Percentiles rank a stretch among this genome's conserved stretches.
These are phyloP conservation scores for Cladosporium sphaerospermum DNA, from an alignment of 2,329 filamentous ascomycete species.

Conservation along the genomic window DNA sequence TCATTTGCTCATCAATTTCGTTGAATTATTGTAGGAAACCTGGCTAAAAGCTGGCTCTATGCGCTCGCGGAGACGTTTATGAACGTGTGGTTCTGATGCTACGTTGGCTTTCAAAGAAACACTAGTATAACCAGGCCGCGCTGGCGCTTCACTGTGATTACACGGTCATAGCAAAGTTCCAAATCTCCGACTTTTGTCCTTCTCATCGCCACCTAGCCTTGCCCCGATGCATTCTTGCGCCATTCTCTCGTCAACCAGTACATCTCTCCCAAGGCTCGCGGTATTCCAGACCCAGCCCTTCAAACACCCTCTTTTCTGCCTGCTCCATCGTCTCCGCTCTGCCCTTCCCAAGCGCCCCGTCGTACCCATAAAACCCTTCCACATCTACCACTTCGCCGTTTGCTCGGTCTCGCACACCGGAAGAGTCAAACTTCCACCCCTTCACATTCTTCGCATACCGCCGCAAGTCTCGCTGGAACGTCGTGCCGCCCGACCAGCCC, in stretches of 20 bases:
- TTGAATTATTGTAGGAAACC: too few species aligned
- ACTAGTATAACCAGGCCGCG: too few species aligned
- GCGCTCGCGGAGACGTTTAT: too few species aligned
- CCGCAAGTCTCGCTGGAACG: slow-evolving; percentile 80
- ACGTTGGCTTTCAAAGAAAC: too few species aligned
- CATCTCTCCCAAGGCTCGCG: slow-evolving; percentile 39
- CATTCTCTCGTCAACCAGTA: slow-evolving; percentile 25
- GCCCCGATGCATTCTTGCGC: too few species aligned
- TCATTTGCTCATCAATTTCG: too few species aligned
- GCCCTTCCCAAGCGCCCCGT: slow-evolving; percentile 37
- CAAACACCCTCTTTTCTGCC: slow-evolving; percentile 76
- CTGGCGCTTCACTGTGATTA: too few species aligned
- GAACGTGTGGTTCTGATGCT: too few species aligned
- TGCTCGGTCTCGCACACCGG: slow-evolving; percentile 64
- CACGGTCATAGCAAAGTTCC: too few species aligned
- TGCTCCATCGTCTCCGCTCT: slow-evolving; percentile 54
- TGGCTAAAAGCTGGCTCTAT: too few species aligned
- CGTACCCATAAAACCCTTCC: slow-evolving; percentile 73
- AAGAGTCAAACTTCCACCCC: slow-evolving; percentile 83
- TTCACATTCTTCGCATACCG: slow-evolving; percentile 68
- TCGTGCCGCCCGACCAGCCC: slow-evolving; percentile 84
- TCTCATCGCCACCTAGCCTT: too few species aligned
- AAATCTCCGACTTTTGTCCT: too few species aligned
- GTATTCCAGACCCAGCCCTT: slow-evolving; percentile 58
- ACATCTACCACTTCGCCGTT: slow-evolving; percentile 69